Percentiles rank a stretch among this genome's conserved stretches.
These are phyloP conservation scores for Stevia rebaudiana DNA, from an alignment of 140 eudicot genomes.

Conservation along the genomic window DNA sequence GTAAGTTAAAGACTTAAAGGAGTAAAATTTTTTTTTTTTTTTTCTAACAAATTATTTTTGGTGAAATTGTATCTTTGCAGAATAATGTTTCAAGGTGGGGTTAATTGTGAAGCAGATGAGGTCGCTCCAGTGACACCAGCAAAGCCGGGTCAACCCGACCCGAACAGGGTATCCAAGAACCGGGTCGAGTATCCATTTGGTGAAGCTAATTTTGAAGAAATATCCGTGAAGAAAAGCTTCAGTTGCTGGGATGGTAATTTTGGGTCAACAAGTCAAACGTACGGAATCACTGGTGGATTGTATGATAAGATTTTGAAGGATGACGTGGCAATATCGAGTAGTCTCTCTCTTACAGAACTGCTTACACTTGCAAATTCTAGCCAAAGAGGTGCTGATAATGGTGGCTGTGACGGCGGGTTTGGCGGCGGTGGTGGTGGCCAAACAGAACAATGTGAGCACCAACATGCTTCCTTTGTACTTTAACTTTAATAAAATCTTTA, in stretches of 20 bases:
- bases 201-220: conserved; percentile 15
- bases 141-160: conserved; percentile 26
- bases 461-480: neutral
- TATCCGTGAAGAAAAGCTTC: conserved; percentile 10
- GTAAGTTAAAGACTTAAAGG: neutral
- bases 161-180: conserved; percentile 12
- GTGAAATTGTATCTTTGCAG: conserved; percentile 18
- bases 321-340: conserved; percentile 14
- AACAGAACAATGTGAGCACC: neutral
- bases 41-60: neutral
- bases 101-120: conserved; percentile 25
- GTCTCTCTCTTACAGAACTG: conserved; percentile 32
- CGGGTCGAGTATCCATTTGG: conserved; percentile 18
- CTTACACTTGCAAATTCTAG: conserved; percentile 42
- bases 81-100: conserved; percentile 21
- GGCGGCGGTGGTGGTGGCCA: neutral
- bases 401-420: neutral
- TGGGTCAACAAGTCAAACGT: conserved; percentile 24
- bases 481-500: too few relatives aligned
- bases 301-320: conserved; percentile 15
- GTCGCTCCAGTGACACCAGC: conserved; percentile 47
- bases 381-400: too few relatives aligned
- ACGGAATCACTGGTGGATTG: neutral
- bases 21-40: too few relatives aligned
- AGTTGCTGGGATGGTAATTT: conserved; percentile 23